These are phyloP conservation scores for Thymus quinquecostatus DNA, from an alignment of 257 asterid genomes.

Conservation along the genomic window DNA sequence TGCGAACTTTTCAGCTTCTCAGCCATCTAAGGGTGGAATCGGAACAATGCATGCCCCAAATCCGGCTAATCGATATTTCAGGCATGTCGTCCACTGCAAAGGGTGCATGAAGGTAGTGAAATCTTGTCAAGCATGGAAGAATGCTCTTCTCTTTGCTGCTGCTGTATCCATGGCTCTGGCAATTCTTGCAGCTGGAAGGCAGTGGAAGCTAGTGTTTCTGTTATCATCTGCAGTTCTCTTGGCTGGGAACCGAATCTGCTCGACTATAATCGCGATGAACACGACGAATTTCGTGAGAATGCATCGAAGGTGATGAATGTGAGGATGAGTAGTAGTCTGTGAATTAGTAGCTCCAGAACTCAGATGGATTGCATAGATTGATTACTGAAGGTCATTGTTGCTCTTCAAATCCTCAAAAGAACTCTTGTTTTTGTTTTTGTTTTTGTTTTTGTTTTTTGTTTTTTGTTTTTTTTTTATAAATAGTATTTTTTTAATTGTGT, in stretches of 20 bases:
- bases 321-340: not conserved
- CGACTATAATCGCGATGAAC: constrained; percentile 61
- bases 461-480: no score
- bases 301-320: constrained; percentile 71
- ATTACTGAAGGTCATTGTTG: no score
- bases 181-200: constrained; percentile 65
- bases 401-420: no score
- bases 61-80: constrained; percentile 67
- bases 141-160: constrained; percentile 62
- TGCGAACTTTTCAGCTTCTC: constrained; percentile 76
- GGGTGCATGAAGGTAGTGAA: constrained; percentile 53
- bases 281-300: constrained; percentile 84
- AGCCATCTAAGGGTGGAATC: constrained; percentile 92
- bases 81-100: constrained; percentile 86
- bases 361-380: no score
- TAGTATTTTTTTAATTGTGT: no score
- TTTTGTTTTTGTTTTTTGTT: no score
- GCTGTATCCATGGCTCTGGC: constrained; percentile 68
- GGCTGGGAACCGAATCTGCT: constrained; percentile 64
- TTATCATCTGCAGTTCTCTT: constrained; percentile 56
- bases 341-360: no score
- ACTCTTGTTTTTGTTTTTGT: no score
- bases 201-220: constrained; percentile 73
- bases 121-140: constrained; percentile 60
- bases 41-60: constrained; percentile 76